These are phyloP conservation scores for Lachnellula hyalina DNA, from an alignment of 2,329 filamentous ascomycete genomes.

Conservation along the genomic window DNA sequence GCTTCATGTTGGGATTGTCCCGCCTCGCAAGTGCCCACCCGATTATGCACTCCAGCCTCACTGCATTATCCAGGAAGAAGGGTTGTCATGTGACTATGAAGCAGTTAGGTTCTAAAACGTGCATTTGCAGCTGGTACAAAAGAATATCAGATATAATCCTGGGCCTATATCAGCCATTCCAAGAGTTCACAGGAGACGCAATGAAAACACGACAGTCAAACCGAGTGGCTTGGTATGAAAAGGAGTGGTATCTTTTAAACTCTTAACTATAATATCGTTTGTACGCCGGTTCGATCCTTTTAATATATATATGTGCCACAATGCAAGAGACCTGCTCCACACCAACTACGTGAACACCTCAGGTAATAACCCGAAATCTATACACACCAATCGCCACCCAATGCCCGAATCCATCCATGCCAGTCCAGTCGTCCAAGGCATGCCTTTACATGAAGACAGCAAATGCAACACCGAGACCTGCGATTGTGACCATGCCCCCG, in stretches of 20 bases:
- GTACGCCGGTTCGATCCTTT: not conserved
- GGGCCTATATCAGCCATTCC: too few relatives aligned
- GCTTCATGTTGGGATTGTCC: not conserved
- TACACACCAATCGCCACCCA: not conserved
- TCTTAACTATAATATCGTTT: not conserved
- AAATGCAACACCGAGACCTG: constrained; percentile 27
- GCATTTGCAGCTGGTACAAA: too few relatives aligned
- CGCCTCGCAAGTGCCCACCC: too few relatives aligned
- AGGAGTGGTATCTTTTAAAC: not conserved
- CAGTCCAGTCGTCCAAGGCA: not conserved
- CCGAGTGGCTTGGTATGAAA: not conserved
- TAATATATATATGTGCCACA: not conserved
- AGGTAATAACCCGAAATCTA: not conserved
- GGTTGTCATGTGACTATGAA: too few relatives aligned
- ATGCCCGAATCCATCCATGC: not conserved
- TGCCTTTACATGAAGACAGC: constrained; percentile 29
- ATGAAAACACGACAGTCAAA: too few relatives aligned
- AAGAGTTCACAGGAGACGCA: too few relatives aligned
- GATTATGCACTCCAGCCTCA: too few relatives aligned
- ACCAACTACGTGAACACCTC: not conserved
- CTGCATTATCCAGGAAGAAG: too few relatives aligned
- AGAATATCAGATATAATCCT: too few relatives aligned
- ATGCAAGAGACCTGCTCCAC: constrained; percentile 7
- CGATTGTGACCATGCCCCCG: constrained; percentile 27
- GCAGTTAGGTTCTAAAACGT: too few relatives aligned